Percentiles rank a stretch among this genome's conserved stretches.
phyloP scores from a whole-genome alignment of 176 grass and related monocot genomes.

The Secale cereale region DNA sequence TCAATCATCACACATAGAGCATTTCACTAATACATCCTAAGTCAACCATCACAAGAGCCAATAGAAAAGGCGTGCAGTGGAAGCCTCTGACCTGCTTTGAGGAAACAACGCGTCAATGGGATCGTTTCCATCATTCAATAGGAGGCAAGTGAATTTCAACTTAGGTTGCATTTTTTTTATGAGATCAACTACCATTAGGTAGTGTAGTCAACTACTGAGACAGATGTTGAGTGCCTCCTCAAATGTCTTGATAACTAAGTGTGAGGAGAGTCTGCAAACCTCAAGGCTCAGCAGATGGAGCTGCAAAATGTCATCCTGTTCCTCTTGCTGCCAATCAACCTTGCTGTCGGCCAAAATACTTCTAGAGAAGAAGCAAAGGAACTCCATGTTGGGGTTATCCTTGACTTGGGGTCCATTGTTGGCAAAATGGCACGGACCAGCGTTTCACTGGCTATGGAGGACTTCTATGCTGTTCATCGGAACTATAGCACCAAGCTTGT shows the following conservation, averaged over 20 bases:
- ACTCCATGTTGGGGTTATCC: constrained; percentile 52
- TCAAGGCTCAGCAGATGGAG: background rate
- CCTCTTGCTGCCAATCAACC: constrained; percentile 12
- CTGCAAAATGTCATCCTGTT: background rate
- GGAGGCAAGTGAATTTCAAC: background rate
- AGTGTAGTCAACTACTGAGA: background rate
- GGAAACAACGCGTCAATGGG: background rate
- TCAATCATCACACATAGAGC: background rate
- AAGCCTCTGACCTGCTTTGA: background rate
- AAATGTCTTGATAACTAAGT: background rate
- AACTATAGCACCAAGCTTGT: constrained; percentile 38
- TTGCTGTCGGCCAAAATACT: background rate
- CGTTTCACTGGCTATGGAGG: constrained; percentile 57
- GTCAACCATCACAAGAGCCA: background rate
- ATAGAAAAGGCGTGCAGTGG: background rate
- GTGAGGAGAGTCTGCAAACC: background rate
- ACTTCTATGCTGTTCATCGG: constrained; percentile 39
- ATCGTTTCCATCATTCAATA: background rate
- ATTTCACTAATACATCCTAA: background rate
- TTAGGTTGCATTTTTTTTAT: background rate
- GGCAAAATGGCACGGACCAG: constrained; percentile 46
- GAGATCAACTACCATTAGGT: background rate
- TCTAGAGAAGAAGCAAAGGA: background rate
- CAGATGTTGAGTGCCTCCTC: background rate
- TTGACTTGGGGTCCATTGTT: constrained; percentile 26